These are phyloP conservation scores for Hippophae tibetana DNA, from an alignment of 306 rosid genomes.

Conservation along the genomic window DNA sequence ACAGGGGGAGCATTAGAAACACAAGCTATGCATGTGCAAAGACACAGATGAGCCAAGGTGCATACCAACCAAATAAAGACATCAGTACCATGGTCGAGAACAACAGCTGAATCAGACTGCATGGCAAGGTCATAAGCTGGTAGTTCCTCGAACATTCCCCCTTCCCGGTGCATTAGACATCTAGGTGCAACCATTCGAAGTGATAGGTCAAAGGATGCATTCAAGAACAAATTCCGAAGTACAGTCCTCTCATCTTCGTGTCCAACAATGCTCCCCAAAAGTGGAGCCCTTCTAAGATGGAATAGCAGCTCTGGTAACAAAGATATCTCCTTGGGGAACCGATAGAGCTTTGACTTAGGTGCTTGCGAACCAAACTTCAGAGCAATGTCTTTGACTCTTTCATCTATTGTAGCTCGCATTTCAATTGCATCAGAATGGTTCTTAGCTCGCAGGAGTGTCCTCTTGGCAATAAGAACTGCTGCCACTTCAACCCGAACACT, in stretches of 20 bases:
- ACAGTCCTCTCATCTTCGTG: constrained; percentile 97
- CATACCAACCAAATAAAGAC: constrained; percentile 96
- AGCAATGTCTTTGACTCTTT: constrained; percentile 80
- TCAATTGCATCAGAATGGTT: constrained; percentile 53
- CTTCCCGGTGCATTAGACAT: constrained; percentile 89
- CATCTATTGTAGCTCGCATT: constrained; percentile 65
- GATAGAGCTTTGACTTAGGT: constrained; percentile 62
- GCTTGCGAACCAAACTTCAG: constrained; percentile 63
- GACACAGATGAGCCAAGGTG: constrained; percentile 5
- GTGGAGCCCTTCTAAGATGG: constrained; percentile 86
- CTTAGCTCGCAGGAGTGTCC: constrained; percentile 68
- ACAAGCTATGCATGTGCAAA: constrained; percentile 2
- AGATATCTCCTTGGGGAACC: constrained; percentile 76
- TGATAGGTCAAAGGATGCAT: constrained; percentile 83
- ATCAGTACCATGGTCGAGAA: constrained; percentile 89
- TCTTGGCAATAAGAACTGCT: constrained; percentile 76
- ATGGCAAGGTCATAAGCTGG: constrained; percentile 92
- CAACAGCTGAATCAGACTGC: constrained; percentile 95
- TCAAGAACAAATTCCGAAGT: constrained; percentile 70
- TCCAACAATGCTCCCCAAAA: constrained; percentile 82
- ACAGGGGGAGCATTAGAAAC: constrained; percentile 4
- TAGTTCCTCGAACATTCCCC: constrained; percentile 84
- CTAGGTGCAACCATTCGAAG: constrained; percentile 95
- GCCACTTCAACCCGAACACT: constrained; percentile 85
- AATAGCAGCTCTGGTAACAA: constrained; percentile 76